These are phyloP conservation scores for Candida succiphila DNA, from an alignment of 805 yeast genomes.

Conservation along the genomic window DNA sequence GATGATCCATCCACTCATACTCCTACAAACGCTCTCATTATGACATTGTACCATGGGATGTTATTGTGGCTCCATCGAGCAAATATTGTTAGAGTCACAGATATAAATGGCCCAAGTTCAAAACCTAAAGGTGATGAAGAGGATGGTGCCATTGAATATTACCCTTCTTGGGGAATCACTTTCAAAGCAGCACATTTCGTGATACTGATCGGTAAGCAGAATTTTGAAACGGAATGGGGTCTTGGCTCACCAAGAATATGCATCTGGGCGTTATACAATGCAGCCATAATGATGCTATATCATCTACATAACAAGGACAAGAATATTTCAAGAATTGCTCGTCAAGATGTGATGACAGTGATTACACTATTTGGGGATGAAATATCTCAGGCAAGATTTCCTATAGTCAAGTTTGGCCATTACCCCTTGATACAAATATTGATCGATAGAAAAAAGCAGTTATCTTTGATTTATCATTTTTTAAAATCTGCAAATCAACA, in stretches of 20 bases:
- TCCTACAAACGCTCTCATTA: slow-evolving; percentile 45
- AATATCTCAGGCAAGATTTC: slow-evolving; percentile 1
- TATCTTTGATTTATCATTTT: slow-evolving; percentile 12
- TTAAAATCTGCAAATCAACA: slow-evolving; percentile 3
- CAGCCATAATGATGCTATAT: slow-evolving; percentile 55
- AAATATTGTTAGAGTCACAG: slow-evolving; percentile 36
- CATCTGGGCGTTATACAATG: slow-evolving; percentile 22
- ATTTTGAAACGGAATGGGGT: slow-evolving; percentile 51
- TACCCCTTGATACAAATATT: slow-evolving; percentile 32
- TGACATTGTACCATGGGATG: slow-evolving; percentile 59
- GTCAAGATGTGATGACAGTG: slow-evolving; percentile 30
- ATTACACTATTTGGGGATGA: too few relatives aligned
- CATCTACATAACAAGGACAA: slow-evolving; percentile 31
- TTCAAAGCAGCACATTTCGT: slow-evolving; percentile 77
- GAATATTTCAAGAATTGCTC: slow-evolving; percentile 28
- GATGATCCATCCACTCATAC: slow-evolving; percentile 27
- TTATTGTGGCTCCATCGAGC: slow-evolving; percentile 61
- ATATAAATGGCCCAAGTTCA: neutral
- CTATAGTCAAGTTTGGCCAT: slow-evolving; percentile 5
- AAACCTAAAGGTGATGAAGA: neutral
- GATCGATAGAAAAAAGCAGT: slow-evolving; percentile 29
- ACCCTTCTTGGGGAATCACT: slow-evolving; percentile 74
- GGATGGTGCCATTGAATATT: slow-evolving; percentile 26
- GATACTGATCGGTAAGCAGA: slow-evolving; percentile 46
- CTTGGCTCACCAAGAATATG: slow-evolving; percentile 32